Evolutionary conservation across 371 early-diverging fungal species (phyloP).

Genomic region (Umbelopsis sp.): DNA sequence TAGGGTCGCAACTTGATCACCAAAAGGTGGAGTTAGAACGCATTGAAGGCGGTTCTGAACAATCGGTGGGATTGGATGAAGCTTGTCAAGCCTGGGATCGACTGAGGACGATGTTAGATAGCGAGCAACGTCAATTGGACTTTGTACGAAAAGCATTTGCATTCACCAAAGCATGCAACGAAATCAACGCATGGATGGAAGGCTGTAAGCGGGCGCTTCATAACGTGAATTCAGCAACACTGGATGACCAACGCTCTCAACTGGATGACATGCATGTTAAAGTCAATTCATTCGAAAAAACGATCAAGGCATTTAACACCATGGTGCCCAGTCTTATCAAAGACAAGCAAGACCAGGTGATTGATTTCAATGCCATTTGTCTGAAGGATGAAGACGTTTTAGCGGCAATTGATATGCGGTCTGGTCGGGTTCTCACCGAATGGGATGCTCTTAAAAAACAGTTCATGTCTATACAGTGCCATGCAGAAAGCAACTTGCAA

Average conservation of each 20-base stretch:
- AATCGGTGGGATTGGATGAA: slow-evolving; percentile 18
- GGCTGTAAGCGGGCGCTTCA: slow-evolving; percentile 38
- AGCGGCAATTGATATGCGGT: slow-evolving; percentile 30
- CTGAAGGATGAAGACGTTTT: slow-evolving; percentile 32
- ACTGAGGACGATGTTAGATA: slow-evolving; percentile 38
- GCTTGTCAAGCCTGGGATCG: slow-evolving; percentile 33
- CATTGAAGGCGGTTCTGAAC: slow-evolving; percentile 35
- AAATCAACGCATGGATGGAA: slow-evolving; percentile 48
- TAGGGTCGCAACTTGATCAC: not conserved
- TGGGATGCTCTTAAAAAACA: slow-evolving; percentile 43
- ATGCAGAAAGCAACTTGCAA: slow-evolving; percentile 36
- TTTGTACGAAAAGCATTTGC: slow-evolving; percentile 42
- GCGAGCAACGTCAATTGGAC: slow-evolving; percentile 46
- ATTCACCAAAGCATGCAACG: slow-evolving; percentile 48
- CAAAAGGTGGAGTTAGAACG: slow-evolving; percentile 33
- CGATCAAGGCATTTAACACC: slow-evolving; percentile 43
- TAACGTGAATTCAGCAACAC: slow-evolving; percentile 42
- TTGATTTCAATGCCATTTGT: slow-evolving; percentile 32
- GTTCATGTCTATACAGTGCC: slow-evolving; percentile 26
- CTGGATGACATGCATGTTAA: slow-evolving; percentile 42
- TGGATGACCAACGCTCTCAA: slow-evolving; percentile 42
- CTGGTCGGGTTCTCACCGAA: slow-evolving; percentile 34
- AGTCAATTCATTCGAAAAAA: slow-evolving; percentile 38
- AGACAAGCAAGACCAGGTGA: slow-evolving; percentile 30
- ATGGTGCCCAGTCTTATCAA: slow-evolving; percentile 39